Evolutionary conservation across 768 basidiomycete genomes (phyloP), one percentile per base, ranked within the genome.

Genomic region (Coprinopsis strossmayeri): DNA sequence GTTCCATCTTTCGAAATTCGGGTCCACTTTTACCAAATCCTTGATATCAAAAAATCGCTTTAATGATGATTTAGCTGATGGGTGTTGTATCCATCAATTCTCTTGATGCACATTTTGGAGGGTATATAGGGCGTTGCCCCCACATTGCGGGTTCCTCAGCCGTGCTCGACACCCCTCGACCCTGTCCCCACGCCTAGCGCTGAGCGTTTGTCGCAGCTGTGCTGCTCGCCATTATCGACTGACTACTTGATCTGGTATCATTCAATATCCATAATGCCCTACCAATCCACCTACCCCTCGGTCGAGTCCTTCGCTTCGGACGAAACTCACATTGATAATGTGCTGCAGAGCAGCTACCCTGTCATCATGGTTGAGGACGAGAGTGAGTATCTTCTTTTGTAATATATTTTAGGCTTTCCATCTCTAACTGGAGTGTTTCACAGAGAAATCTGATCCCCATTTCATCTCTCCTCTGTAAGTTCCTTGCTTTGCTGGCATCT

Each of bases 171-270:
- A 35, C 49, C 53, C 11, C 42, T 38, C 18, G 34, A n/a, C 35
- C 39, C 45, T 45, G n/a, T n/a, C n/a, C 34, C 46, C 41, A 32
- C 18, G 23, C 34, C 27, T 37, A 28, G 46, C 53, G 53, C 46
- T 54, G 53, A 51, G 49, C 53, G 53, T 50, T 10, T 42, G 34
- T 51, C 42, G 50, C 53, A 49, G 53, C 53, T 54, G 53, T 47
- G 53, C 53, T 54, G 53, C 50, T 26, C 35, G 35, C 35, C 40
- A 50, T 44, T 35, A n/a, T n/a, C n/a, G n/a, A n/a, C n/a, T n/a
- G n/a, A n/a, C n/a, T n/a, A n/a, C 35, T 45, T 43, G 49, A 32
- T 43, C 30, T 32, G 28, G 42, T 32, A 38, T 38, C 17, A 18
- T 42, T 49, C 28, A 34, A 32, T 34, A 28, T 17, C 23, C 20